Base-by-base conservation (phyloP, 2,329 filamentous ascomycete species). In the Nigrospora oryzae region DNA sequence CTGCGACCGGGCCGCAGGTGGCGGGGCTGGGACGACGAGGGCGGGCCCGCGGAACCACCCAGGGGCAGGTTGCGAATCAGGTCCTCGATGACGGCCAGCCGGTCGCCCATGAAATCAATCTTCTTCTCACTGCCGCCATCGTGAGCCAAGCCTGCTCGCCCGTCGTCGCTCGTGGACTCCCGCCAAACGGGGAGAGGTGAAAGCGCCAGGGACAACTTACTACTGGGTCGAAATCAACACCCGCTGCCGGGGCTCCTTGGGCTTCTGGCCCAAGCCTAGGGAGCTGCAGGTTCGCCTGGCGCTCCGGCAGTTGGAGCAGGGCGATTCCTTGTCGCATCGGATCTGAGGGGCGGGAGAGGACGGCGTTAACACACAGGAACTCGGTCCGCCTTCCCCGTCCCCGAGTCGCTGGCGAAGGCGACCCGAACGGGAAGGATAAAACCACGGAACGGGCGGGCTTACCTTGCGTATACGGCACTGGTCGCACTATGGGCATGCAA, bases 141-240 rank as follows among this genome's bases (percentile, higher is more conserved):
- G 23, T 28, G 7, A 28, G 23, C 23, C 23, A 4, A 28, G 6
- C 23, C 23, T 7, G 23, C 8, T 10, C 23, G 23, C 23, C 23
- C 23, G 23, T 28, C 10, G 31, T 46, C 32, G 45, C 47, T 47
- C 42, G 35, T 42, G 13, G 30, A 10, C 31, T 19, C 8, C 32
- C 28, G 12, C 12, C 15, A 11, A 12, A 7, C 15, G 2, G n/a
- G 34, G 34, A 11, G 11, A 11, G 17, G 38, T n/a, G 17, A 37
- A 28, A 31, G 19, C 38, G 11, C 35, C 14, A 16, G 15, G 32
- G 38, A 6, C 10, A 36, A 65, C 73, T 52, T 61, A 79, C 75
- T 80, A 80, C 68, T 79, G 75, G 37, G 74, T 75, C 3, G 76
- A 79, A 47, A 80, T 79, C 49, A 80, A 63, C 35, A 80, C 75